Percentiles rank a stretch among this genome's conserved stretches.
These are phyloP conservation scores for Salix caprea DNA, from an alignment of 345 rosid genomes.

Conservation along the genomic window DNA sequence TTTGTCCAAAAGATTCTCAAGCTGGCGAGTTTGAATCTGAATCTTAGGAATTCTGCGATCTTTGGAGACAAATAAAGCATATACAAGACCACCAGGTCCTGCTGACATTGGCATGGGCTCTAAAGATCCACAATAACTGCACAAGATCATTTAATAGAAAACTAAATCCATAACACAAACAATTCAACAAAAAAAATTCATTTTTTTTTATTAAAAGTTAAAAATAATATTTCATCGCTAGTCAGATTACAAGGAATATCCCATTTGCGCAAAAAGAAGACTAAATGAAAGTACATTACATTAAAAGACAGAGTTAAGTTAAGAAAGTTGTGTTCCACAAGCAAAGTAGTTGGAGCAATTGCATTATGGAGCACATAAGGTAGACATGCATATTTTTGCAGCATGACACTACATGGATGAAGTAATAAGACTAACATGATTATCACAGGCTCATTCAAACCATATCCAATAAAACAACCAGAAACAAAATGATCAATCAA, in stretches of 20 bases:
- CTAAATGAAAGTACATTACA: background rate
- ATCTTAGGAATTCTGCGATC: slow-evolving; percentile 90
- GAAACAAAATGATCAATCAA: background rate
- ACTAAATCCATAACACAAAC: slow-evolving; percentile 5
- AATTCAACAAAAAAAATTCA: background rate
- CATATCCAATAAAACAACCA: background rate
- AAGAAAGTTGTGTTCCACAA: background rate
- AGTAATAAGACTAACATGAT: background rate
- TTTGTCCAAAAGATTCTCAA: slow-evolving; percentile 82
- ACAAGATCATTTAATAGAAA: slow-evolving; percentile 21
- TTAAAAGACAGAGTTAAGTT: background rate
- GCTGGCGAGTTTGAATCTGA: slow-evolving; percentile 89
- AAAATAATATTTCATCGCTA: background rate
- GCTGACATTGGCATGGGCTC: slow-evolving; percentile 97
- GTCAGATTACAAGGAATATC: background rate
- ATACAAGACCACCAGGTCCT: slow-evolving; percentile 70
- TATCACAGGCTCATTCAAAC: background rate
- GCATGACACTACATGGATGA: background rate
- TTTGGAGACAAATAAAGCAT: slow-evolving; percentile 83
- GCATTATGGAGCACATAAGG: background rate
- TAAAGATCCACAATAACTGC: slow-evolving; percentile 94
- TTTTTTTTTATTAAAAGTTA: background rate
- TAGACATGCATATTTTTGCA: background rate
- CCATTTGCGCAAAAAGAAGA: background rate
- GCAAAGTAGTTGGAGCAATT: background rate